phyloP scores from a whole-genome alignment of 805 yeast species.

The Sungouiozyma intestinalis region DNA sequence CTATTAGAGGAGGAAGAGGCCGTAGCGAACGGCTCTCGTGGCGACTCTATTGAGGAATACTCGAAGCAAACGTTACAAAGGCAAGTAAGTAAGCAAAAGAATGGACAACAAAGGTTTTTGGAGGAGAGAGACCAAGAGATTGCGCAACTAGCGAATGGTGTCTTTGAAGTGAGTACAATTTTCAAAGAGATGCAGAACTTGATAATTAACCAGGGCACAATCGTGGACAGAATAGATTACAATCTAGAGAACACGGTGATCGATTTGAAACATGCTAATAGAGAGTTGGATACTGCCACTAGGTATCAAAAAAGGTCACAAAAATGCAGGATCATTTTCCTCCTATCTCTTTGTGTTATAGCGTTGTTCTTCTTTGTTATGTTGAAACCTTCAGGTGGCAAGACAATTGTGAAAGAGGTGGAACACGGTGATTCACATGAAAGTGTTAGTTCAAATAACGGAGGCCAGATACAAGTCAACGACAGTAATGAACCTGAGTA shows the following conservation, averaged over 20 bases:
- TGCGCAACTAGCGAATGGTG: slow-evolving; percentile 85
- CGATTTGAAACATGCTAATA: slow-evolving; percentile 66
- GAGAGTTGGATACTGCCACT: slow-evolving; percentile 67
- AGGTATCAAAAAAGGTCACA: slow-evolving; percentile 78
- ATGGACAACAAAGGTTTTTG: slow-evolving; percentile 17
- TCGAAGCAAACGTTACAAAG: slow-evolving; percentile 25
- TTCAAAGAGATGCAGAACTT: slow-evolving; percentile 87
- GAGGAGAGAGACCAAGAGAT: slow-evolving; percentile 80
- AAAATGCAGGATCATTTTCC: slow-evolving; percentile 78
- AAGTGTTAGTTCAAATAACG: no score
- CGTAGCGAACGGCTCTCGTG: slow-evolving; percentile 18
- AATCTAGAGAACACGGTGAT: slow-evolving; percentile 73
- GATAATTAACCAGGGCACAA: slow-evolving; percentile 92
- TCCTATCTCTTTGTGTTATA: slow-evolving; percentile 60
- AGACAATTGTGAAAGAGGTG: slow-evolving; percentile 4
- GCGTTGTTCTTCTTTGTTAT: slow-evolving; percentile 61
- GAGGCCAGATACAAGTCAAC: background rate
- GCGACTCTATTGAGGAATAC: slow-evolving; percentile 29
- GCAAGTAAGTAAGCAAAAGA: slow-evolving; percentile 19
- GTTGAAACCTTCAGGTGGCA: slow-evolving; percentile 42
- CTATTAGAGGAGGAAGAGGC: slow-evolving; percentile 28
- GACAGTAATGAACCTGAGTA: background rate
- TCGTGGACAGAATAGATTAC: slow-evolving; percentile 88
- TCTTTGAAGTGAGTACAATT: slow-evolving; percentile 83
- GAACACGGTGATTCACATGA: background rate